Evolutionary conservation across 805 yeast species (phyloP).

Genomic region (Saturnispora silvae): DNA sequence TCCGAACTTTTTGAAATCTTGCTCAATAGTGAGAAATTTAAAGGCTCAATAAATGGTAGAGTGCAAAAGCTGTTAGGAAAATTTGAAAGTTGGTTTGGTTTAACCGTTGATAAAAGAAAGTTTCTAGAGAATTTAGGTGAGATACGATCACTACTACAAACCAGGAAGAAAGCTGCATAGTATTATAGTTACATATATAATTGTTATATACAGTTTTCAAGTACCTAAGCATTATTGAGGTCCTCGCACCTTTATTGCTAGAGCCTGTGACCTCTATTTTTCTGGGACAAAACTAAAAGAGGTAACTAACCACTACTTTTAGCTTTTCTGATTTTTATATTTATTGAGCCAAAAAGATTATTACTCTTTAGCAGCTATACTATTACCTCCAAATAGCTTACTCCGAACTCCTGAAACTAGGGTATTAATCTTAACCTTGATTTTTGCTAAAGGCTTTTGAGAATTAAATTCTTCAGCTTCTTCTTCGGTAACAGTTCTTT

Average conservation of each 20-base stretch:
- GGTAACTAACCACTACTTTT: no score
- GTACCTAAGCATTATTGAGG: no score
- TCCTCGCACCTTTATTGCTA: no score
- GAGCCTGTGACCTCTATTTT: no score
- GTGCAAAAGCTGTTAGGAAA: slow-evolving; percentile 6
- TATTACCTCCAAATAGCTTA: no score
- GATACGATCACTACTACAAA: slow-evolving; percentile 8
- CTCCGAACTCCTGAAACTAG: background rate
- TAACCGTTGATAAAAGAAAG: slow-evolving; percentile 10
- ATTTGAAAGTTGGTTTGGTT: slow-evolving; percentile 15
- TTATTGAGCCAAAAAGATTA: no score
- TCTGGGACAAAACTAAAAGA: no score
- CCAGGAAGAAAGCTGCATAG: slow-evolving; percentile 2
- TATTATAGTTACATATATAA: no score
- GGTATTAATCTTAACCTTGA: slow-evolving; percentile 6
- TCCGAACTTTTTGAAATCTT: slow-evolving; percentile 47
- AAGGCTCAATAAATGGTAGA: background rate
- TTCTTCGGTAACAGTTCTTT: slow-evolving; percentile 64
- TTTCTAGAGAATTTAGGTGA: slow-evolving; percentile 8
- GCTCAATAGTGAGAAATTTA: slow-evolving; percentile 41
- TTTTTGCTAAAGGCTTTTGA: slow-evolving; percentile 14
- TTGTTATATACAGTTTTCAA: no score
- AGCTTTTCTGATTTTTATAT: no score
- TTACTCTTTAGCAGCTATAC: no score
- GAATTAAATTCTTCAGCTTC: slow-evolving; percentile 36